A percentile compares a stretch with the other conserved stretches of the same genome.
phyloP scores from a whole-genome alignment of 2,329 filamentous ascomycete genomes.

The Calonectria honghensis region DNA sequence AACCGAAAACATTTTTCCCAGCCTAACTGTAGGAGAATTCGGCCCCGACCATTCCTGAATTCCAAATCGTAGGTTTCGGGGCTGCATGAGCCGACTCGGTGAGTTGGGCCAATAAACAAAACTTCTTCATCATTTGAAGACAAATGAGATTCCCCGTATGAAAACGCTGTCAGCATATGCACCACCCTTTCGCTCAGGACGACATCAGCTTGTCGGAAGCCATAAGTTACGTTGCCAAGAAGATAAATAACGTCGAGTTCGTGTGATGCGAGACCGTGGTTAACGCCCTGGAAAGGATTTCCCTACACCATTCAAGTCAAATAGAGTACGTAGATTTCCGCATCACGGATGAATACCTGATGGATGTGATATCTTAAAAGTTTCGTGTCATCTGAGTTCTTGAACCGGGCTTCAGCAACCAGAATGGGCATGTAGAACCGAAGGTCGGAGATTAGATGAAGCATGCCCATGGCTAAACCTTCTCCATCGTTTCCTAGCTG shows the following conservation, averaged over 20 bases:
- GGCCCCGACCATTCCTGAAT: not conserved
- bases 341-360: not conserved
- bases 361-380: not conserved
- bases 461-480: not conserved
- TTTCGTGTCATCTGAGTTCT: not conserved
- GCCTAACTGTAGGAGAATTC: not conserved
- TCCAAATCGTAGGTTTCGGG: not conserved
- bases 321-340: not conserved
- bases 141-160: not conserved
- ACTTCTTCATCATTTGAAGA: not conserved
- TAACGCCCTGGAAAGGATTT: not conserved
- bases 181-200: not conserved
- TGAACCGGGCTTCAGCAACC: not conserved
- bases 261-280: not conserved
- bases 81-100: not conserved
- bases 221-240: not conserved
- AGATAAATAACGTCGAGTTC: not conserved
- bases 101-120: not conserved
- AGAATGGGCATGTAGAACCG: not conserved
- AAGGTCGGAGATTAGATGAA: not conserved
- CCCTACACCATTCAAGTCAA: not conserved
- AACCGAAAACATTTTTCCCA: not conserved
- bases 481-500: not conserved
- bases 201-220: not conserved
- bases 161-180: not conserved